Evolutionary conservation across 257 asterid genomes (phyloP), one percentile per base, ranked within the genome.

Genomic region (Primulina huaijiensis): DNA sequence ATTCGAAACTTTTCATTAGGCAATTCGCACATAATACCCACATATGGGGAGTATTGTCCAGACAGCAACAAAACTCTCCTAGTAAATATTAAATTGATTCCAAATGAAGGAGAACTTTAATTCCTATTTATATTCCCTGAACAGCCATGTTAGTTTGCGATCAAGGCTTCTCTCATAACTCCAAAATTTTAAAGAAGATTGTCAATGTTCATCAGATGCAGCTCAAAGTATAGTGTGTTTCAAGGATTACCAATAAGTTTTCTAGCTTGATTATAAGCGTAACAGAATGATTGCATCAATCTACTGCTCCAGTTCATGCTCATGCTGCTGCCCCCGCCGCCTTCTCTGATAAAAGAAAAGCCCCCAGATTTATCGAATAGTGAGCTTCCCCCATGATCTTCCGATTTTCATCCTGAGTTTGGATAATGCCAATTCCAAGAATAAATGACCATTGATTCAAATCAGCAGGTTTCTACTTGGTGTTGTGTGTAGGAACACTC

Each of bases 401-500:
- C 9, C 67, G 53, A 11, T 58, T 38, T 72, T 62, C 57, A 40
- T 30, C 23, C 34, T 14, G 71, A n/a, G 25, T 20, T 17, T 14
- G 53, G 62, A 37, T 3, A 20, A 23, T 43, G 12, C 8, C 29
- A 12, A 33, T 5, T 34, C 21, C 5, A 3, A 25, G 40, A 31
- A 5, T 30, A 27, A 14, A 34, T 60, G 10, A 8, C 12, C 8
- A 20, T 0, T 16, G 6, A 29, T 0, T 7, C 29, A 8, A 33
- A 16, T 29, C 67, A 63, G 35, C 9, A 16, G 60, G 64, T 9
- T 16, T 65, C 87, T 94, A 94, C 75, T 89, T 89, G 80, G 46
- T 81, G 68, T 94, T 94, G 46, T 94, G 96, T 23, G 97, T 94
- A 1, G 97, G 99, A 72, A 94, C 99, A 68, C 99, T 94, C 63